Evolutionary conservation across 352 stramenopile species (phyloP), one percentile per base, ranked within the genome.

Genomic region (Pythium brassicae): DNA sequence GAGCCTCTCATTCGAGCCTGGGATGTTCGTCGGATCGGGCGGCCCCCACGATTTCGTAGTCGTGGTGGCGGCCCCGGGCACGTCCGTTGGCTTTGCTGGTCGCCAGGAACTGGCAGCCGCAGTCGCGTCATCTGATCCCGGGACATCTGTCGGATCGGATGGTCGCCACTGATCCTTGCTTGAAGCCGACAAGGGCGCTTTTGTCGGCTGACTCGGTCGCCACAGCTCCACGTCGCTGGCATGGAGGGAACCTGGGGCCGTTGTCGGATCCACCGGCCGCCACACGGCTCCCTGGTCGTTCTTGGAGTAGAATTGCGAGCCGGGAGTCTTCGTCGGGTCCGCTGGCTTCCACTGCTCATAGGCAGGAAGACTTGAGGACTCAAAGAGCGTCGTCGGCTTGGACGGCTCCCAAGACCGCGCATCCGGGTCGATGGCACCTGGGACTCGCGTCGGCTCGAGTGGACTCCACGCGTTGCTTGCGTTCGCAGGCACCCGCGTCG

Each of bases 1-100:
- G 43, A 48, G 43, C 22, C n/a, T 48, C 43, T 48, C 43, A 10
- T 14, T 48, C 43, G 43, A 48, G 20, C 43, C 43, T 32, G 43
- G 43, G 9, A 27, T 48, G 11, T 22, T 14, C 20, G 43, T 48
- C 20, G 43, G 43, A 32, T 48, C 43, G 2, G 22, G 9, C 23
- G 43, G 43, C 9, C 17, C 3, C 43, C 43, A 48, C 20, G 23
- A 17, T 3, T 48, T 48, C 22, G 43, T 19, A 20, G 6, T 9
- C 1, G 11, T n/a, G 43, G 3, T 29, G 20, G 9, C 20, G 6
- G 20, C 9, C 2, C 3, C 43, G 2, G 43, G 43, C 14, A 27
- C 23, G 8, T 27, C 20, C 43, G 43, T 27, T 23, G 43, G 20
- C 43, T 48, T 32, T 11, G 22, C 22, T 27, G 43, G 43, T 32